A percentile compares a stretch with the other conserved stretches of the same genome.
Evolutionary conservation across 371 early-diverging fungal species (phyloP).

Genomic region (Thermomucor indicae-seudaticae): DNA sequence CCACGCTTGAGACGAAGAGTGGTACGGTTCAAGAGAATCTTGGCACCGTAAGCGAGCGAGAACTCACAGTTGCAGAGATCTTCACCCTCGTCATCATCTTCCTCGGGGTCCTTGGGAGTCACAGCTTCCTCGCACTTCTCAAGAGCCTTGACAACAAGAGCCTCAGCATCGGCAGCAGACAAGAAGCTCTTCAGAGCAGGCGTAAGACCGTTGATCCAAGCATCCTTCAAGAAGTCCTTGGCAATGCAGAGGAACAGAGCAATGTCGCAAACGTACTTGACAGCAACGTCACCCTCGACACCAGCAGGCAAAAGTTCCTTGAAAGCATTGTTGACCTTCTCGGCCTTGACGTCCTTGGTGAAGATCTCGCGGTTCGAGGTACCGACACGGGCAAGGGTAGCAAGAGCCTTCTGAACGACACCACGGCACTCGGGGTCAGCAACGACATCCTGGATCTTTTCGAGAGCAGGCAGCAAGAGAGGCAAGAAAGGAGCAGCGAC

Average conservation of each 20-base stretch:
- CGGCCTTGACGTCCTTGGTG: constrained; percentile 41
- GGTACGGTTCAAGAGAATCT: constrained; percentile 78
- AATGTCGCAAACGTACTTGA: constrained; percentile 29
- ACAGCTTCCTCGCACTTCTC: constrained; percentile 40
- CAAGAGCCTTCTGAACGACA: constrained; percentile 48
- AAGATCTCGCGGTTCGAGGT: constrained; percentile 19
- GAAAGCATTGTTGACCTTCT: constrained; percentile 34
- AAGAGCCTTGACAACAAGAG: constrained; percentile 26
- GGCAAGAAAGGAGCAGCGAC: constrained; percentile 82
- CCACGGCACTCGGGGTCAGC: constrained; percentile 78
- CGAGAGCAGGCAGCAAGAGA: constrained; percentile 70
- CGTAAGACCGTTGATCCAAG: constrained; percentile 38
- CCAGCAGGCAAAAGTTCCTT: constrained; percentile 37
- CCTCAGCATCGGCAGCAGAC: constrained; percentile 22
- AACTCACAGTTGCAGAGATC: constrained; percentile 80
- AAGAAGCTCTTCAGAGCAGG: constrained; percentile 17
- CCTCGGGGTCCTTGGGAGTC: constrained; percentile 40
- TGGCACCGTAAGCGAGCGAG: constrained; percentile 79
- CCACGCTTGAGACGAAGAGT: constrained; percentile 72
- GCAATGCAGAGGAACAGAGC: constrained; percentile 32
- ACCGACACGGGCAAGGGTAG: constrained; percentile 32
- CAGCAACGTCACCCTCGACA: constrained; percentile 28
- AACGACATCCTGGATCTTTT: constrained; percentile 68
- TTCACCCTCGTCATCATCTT: constrained; percentile 68
- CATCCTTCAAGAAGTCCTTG: constrained; percentile 30